Evolutionary conservation across 805 yeast species (phyloP).

Genomic region (Metschnikowia sp.): DNA sequence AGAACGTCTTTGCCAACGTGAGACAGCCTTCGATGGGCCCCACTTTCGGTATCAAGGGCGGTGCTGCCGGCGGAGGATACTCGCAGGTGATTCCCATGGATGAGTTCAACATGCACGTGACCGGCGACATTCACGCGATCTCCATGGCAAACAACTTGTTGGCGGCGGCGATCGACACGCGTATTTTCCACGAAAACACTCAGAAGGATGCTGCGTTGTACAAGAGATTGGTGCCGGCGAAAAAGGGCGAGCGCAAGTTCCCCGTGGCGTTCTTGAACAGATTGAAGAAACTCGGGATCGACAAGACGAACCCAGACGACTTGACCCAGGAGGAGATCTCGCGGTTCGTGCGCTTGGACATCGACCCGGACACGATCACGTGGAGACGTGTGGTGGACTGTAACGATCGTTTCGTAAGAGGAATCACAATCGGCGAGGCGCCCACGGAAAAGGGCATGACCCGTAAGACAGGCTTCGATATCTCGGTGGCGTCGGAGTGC

Average conservation of each 20-base stretch:
- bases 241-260: constrained; percentile 67
- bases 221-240: constrained; percentile 71
- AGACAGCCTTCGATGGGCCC: constrained; percentile 91
- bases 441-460: constrained; percentile 75
- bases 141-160: constrained; percentile 76
- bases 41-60: constrained; percentile 84
- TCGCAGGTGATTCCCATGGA: constrained; percentile 89
- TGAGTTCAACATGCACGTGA: constrained; percentile 80
- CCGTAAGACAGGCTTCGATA: constrained; percentile 76
- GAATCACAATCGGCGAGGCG: constrained; percentile 75
- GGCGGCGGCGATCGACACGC: constrained; percentile 83
- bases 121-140: constrained; percentile 85
- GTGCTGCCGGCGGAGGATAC: constrained; percentile 90
- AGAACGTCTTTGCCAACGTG: constrained; percentile 73
- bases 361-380: constrained; percentile 76
- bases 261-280: constrained; percentile 66
- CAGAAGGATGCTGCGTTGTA: constrained; percentile 72
- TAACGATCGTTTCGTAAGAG: constrained; percentile 77
- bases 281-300: constrained; percentile 63
- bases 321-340: constrained; percentile 66
- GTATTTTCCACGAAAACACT: constrained; percentile 80
- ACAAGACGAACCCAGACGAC: constrained; percentile 67
- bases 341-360: constrained; percentile 64
- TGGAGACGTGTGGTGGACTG: constrained; percentile 85
- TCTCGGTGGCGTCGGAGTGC: constrained; percentile 80